Evolutionary conservation across 2,329 filamentous ascomycete genomes (phyloP), one percentile per base, ranked within the genome.

Genomic region (Trichoderma aggressivum): DNA sequence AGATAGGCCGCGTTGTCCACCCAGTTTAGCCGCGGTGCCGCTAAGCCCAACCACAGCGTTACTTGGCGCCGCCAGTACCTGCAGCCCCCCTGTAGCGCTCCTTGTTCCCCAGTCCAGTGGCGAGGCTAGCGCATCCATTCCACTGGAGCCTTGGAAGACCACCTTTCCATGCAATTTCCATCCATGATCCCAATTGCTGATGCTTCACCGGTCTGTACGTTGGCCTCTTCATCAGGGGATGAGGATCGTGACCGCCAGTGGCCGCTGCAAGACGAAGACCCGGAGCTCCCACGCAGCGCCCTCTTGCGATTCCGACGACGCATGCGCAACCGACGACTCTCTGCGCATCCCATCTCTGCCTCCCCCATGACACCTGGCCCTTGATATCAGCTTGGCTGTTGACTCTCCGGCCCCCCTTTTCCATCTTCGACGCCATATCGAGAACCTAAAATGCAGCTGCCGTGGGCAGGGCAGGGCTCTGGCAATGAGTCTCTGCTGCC

Each of bases 371-470:
- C 47, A 66, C 26, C 59, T 36, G 43, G 58, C 68, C 43, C 56
- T 56, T 43, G 26, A 70, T 63, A 58, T 28, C 47, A 53, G 59
- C 26, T 58, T 68, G 71, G 43, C 50, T 34, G 47, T 70, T 64
- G 71, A 72, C n/a, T 62, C 24, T 53, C 39, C 67, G 39, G 36
- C 28, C 28, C 70, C 73, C 71, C 71, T 66, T 70, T 72, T 70
- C 65, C 72, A 69, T 71, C 70, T 70, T 60, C 61, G 71, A 73
- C 65, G 63, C 70, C 73, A 53, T 55, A 71, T 68, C 72, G 67
- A 43, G 73, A 72, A 56, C 62, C 47, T 73, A 72, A 78, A 66
- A 83, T 83, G 81, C 80, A 82, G 73, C 74, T 82, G 66, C 81
- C 81, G 73, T 82, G 80, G 80, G 72, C 76, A 47, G 80, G 77